phyloP scores from a whole-genome alignment of 2,329 filamentous ascomycete species.

The Ustilaginoidea virens region DNA sequence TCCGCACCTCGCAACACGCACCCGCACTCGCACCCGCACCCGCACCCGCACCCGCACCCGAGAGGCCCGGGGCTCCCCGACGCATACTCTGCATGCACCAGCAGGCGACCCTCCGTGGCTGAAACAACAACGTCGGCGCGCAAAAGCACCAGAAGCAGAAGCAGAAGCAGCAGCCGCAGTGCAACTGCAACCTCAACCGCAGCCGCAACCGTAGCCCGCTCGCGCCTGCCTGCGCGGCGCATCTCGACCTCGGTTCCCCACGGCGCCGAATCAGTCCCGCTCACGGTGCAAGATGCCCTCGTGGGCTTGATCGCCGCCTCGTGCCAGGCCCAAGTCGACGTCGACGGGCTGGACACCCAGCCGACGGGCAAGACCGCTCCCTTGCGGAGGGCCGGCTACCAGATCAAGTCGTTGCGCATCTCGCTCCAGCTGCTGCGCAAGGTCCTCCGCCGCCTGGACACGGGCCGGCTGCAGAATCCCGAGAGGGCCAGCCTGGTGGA shows the following conservation, averaged over 20 bases:
- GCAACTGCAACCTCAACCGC: not conserved
- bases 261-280: constrained; percentile 4
- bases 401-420: constrained; percentile 5
- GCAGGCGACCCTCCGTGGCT: not conserved
- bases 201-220: not conserved
- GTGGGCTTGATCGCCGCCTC: constrained; percentile 9
- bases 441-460: constrained; percentile 6
- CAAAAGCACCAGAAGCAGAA: no score
- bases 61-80: not conserved
- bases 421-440: constrained; percentile 8
- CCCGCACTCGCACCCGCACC: no score
- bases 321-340: constrained; percentile 4
- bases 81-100: not conserved
- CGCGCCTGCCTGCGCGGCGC: not conserved
- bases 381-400: constrained; percentile 1
- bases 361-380: constrained; percentile 1
- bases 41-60: not conserved
- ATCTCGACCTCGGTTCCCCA: constrained; percentile 1
- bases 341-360: constrained; percentile 2
- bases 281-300: constrained; percentile 4
- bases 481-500: constrained; percentile 6
- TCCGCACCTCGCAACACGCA: no score
- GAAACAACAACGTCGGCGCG: not conserved
- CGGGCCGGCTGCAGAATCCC: constrained; percentile 1
- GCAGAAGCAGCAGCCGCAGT: no score